A percentile compares a stretch with the other conserved stretches of the same genome.
Evolutionary conservation across 2,329 filamentous ascomycete genomes (phyloP).

Genomic region (Chrysosporium keratinophilum): DNA sequence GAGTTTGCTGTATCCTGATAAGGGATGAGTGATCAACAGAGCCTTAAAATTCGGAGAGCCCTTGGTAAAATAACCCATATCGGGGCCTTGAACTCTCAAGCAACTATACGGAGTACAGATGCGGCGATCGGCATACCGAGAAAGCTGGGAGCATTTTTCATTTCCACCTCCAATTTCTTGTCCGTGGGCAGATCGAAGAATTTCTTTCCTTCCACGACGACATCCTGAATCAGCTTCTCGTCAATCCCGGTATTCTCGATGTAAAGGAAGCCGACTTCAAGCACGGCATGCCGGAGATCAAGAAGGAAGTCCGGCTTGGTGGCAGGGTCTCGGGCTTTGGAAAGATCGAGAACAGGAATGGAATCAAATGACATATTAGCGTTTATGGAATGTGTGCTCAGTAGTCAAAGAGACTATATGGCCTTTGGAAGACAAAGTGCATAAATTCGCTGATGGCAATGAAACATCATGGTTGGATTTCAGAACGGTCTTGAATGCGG

Average conservation of each 20-base stretch:
- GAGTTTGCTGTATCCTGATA: slow-evolving; percentile 33
- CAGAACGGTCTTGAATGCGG: no score
- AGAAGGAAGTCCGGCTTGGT: slow-evolving; percentile 64
- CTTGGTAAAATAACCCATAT: not conserved
- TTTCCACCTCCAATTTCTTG: slow-evolving; percentile 66
- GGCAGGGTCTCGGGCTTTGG: slow-evolving; percentile 50
- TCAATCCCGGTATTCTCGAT: slow-evolving; percentile 68
- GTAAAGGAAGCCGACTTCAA: slow-evolving; percentile 84
- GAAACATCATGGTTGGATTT: no score
- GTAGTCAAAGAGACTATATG: no score
- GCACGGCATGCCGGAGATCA: slow-evolving; percentile 61
- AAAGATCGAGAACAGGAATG: slow-evolving; percentile 68
- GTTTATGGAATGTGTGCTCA: not conserved
- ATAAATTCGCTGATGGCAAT: no score
- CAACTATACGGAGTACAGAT: not conserved
- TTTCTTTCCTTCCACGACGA: slow-evolving; percentile 55
- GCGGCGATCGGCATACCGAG: slow-evolving; percentile 41
- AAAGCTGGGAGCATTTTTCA: slow-evolving; percentile 64
- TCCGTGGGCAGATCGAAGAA: slow-evolving; percentile 69
- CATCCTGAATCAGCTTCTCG: slow-evolving; percentile 52
- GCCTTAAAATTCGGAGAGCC: no score
- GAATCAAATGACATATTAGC: slow-evolving; percentile 57
- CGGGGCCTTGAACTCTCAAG: not conserved
- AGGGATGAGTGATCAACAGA: not conserved
- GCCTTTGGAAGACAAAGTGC: no score